Percentiles rank a stretch among this genome's conserved stretches.
phyloP scores from a whole-genome alignment of 2,329 filamentous ascomycete species.

The Nannizziopsis barbatae region DNA sequence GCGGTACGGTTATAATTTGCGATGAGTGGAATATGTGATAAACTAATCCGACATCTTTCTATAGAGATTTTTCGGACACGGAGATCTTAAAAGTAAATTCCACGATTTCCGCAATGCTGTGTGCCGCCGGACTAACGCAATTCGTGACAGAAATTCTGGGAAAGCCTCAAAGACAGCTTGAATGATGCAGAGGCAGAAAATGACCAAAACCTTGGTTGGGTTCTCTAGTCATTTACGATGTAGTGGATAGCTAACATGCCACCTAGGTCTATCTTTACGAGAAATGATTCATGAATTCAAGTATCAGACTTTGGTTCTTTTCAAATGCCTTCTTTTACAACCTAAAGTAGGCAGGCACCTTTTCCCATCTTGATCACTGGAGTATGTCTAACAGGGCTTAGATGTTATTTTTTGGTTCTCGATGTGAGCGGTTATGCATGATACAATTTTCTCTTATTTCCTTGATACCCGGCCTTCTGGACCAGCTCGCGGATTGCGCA shows the following conservation, averaged over 20 bases:
- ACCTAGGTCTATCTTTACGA: conserved; percentile 56
- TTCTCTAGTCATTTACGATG: background rate
- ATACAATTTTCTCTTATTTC: conserved; percentile 96
- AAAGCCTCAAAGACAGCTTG: conserved; percentile 57
- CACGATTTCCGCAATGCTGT: no score
- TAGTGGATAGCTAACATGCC: conserved; percentile 10
- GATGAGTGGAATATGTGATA: background rate
- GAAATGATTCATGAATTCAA: conserved; percentile 91
- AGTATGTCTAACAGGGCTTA: conserved; percentile 28
- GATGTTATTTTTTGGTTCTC: conserved; percentile 98
- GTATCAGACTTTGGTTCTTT: conserved; percentile 82
- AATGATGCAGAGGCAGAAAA: conserved; percentile 58
- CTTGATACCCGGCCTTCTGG: conserved; percentile 82
- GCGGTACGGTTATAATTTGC: conserved; percentile 39
- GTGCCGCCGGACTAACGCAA: no score
- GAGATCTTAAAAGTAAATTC: conserved; percentile 62
- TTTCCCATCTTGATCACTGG: background rate
- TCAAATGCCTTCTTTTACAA: conserved; percentile 88
- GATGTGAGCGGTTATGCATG: conserved; percentile 92
- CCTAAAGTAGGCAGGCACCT: conserved; percentile 57
- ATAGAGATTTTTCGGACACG: conserved; percentile 71
- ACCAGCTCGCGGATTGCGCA: conserved; percentile 86
- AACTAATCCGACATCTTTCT: background rate
- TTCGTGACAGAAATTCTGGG: conserved; percentile 61
- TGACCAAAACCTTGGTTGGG: conserved; percentile 75